Percentiles rank a stretch among this genome's conserved stretches.
Conservation (phyloP, 495 filamentous ascomycete species). For the Oidiodendron maius region DNA sequence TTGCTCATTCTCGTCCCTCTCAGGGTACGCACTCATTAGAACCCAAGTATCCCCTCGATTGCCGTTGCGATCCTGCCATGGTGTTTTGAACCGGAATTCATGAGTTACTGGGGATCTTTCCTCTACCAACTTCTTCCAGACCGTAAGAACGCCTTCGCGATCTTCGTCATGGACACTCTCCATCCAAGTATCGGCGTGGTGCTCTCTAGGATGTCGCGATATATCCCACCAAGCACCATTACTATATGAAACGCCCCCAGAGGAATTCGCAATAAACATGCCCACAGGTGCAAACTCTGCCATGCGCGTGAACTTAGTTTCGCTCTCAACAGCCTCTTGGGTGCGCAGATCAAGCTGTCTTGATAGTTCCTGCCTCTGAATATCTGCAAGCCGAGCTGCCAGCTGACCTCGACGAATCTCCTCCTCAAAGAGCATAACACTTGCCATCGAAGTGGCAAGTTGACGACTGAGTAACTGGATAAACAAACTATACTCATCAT, state of each 20-base stretch:
- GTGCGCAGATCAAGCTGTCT: constrained; percentile 60
- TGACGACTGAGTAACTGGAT: constrained; percentile 64
- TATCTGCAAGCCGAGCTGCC: constrained; percentile 58
- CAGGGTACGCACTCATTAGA: constrained; percentile 63
- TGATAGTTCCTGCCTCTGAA: constrained; percentile 60
- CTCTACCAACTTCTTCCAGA: constrained; percentile 54
- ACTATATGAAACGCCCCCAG: constrained; percentile 58
- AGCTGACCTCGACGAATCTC: constrained; percentile 62
- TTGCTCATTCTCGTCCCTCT: constrained; percentile 46
- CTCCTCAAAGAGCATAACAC: constrained; percentile 67
- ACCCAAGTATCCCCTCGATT: constrained; percentile 61
- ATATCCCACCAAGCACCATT: constrained; percentile 68
- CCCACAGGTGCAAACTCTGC: constrained; percentile 68
- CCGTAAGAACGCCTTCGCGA: constrained; percentile 37
- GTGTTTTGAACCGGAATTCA: constrained; percentile 63
- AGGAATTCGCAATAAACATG: constrained; percentile 62
- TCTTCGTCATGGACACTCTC: constrained; percentile 59
- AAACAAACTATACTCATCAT: constrained; percentile 65
- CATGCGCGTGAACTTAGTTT: constrained; percentile 69
- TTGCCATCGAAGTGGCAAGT: constrained; percentile 63
- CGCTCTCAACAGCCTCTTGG: constrained; percentile 61
- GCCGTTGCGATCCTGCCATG: constrained; percentile 52
- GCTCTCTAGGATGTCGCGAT: constrained; percentile 45
- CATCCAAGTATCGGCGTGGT: constrained; percentile 56
- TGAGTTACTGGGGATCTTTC: constrained; percentile 50